phyloP scores from a whole-genome alignment of 176 grass and related monocot genomes.

The Miscanthus lutarioriparius region DNA sequence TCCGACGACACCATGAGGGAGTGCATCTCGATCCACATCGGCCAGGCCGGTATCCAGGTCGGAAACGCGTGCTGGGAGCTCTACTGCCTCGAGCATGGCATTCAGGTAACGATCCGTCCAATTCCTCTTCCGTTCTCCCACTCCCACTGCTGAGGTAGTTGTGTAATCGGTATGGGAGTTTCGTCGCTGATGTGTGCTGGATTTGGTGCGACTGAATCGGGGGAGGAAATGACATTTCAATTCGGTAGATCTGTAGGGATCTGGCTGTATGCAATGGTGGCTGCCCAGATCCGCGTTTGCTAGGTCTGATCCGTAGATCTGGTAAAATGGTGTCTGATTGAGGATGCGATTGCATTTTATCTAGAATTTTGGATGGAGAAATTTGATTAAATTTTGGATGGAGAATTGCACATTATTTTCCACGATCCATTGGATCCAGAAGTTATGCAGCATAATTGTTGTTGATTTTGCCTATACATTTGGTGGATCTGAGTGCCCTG shows the following conservation, averaged over 20 bases:
- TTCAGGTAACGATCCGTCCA: constrained; percentile 47
- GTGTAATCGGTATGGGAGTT: background rate
- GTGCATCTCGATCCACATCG: constrained; percentile 91
- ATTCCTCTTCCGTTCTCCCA: background rate
- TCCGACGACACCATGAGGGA: constrained; percentile 60
- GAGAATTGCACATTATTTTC: background rate
- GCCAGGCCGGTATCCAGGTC: constrained; percentile 89
- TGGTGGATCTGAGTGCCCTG: background rate
- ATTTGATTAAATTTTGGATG: no score
- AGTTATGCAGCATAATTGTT: background rate
- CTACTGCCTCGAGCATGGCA: constrained; percentile 92
- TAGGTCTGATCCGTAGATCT: background rate
- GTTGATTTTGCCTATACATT: fast-evolving
- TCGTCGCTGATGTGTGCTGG: background rate
- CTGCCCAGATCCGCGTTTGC: background rate
- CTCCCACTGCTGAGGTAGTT: background rate
- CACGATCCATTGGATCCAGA: background rate
- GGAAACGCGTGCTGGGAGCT: constrained; percentile 90
- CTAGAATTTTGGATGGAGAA: no score
- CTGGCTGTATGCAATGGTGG: background rate
- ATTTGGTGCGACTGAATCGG: background rate
- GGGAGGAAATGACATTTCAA: background rate
- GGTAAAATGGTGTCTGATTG: background rate
- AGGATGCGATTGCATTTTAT: background rate
- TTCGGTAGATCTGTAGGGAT: background rate